Percentiles rank a stretch among this genome's conserved stretches.
Evolutionary conservation across 2,329 filamentous ascomycete genomes (phyloP).

Genomic region (Fonsecaea erecta): DNA sequence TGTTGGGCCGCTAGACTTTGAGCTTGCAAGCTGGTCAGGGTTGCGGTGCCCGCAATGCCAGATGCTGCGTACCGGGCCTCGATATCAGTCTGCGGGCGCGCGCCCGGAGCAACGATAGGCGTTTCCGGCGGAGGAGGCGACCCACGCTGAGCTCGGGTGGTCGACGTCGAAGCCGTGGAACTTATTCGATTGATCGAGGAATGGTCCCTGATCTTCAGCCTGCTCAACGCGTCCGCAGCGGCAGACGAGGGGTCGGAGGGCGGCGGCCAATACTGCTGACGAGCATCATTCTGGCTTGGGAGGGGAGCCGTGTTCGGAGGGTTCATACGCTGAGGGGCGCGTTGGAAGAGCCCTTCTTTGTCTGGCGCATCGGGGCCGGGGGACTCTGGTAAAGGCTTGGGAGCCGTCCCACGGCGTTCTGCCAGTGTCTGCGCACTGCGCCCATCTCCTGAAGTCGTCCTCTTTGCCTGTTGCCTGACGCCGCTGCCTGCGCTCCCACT

Average conservation of each 20-base stretch:
- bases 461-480: conserved; percentile 43
- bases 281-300: conserved; percentile 64
- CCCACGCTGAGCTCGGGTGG: conserved; percentile 86
- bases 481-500: conserved; percentile 24
- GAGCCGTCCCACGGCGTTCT: conserved; percentile 76
- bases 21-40: conserved; percentile 78
- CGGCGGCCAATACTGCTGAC: conserved; percentile 68
- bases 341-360: conserved; percentile 79
- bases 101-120: conserved; percentile 73
- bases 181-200: conserved; percentile 64
- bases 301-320: conserved; percentile 45
- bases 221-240: conserved; percentile 37
- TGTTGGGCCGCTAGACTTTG: conserved; percentile 77
- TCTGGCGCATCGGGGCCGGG: conserved; percentile 76
- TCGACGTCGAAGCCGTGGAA: conserved; percentile 91
- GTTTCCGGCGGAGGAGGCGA: conserved; percentile 96
- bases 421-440: conserved; percentile 67
- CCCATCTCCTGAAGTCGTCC: conserved; percentile 56
- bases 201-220: conserved; percentile 58
- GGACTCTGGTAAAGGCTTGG: conserved; percentile 82
- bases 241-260: conserved; percentile 44
- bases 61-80: conserved; percentile 90
- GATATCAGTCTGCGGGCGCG: conserved; percentile 73
- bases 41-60: conserved; percentile 84
- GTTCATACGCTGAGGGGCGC: conserved; percentile 52